phyloP scores from a whole-genome alignment of 2,329 filamentous ascomycete genomes.

The Colletotrichum trifolii region DNA sequence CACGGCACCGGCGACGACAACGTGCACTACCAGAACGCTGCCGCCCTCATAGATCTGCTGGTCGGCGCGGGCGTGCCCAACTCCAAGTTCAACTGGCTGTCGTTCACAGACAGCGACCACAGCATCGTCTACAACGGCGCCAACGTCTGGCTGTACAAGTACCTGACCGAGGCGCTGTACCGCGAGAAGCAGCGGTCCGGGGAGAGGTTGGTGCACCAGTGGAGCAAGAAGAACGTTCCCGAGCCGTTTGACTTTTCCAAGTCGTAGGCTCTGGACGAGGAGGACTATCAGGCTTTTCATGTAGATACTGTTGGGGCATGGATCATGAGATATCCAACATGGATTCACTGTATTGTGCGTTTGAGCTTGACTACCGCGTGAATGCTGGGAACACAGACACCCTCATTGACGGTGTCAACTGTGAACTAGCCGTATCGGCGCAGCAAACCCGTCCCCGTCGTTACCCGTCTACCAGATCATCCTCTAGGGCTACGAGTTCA shows the following conservation, averaged over 20 bases:
- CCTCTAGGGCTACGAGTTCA: too few species aligned
- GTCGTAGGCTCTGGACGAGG: not conserved
- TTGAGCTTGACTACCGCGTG: too few species aligned
- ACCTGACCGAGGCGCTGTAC: slow-evolving; percentile 69
- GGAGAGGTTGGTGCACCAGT: slow-evolving; percentile 46
- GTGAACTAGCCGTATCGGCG: too few species aligned
- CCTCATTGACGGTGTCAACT: too few species aligned
- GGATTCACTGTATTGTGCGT: too few species aligned
- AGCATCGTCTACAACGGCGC: slow-evolving; percentile 68
- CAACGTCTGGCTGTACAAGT: slow-evolving; percentile 68
- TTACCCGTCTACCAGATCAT: too few species aligned
- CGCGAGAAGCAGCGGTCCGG: slow-evolving; percentile 67
- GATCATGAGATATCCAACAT: too few species aligned
- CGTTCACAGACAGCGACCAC: slow-evolving; percentile 75
- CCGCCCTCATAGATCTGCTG: slow-evolving; percentile 70
- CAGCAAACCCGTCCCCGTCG: too few species aligned
- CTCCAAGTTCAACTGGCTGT: slow-evolving; percentile 70
- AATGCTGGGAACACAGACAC: too few species aligned
- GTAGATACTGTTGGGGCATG: too few species aligned
- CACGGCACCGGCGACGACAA: slow-evolving; percentile 79
- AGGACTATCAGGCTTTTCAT: too few species aligned
- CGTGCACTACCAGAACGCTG: slow-evolving; percentile 76
- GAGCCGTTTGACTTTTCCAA: slow-evolving; percentile 26
- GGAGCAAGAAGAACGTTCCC: slow-evolving; percentile 42
- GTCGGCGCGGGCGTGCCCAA: slow-evolving; percentile 69